phyloP scores from a whole-genome alignment of 331 rosid genomes.

The Malus hybrid region DNA sequence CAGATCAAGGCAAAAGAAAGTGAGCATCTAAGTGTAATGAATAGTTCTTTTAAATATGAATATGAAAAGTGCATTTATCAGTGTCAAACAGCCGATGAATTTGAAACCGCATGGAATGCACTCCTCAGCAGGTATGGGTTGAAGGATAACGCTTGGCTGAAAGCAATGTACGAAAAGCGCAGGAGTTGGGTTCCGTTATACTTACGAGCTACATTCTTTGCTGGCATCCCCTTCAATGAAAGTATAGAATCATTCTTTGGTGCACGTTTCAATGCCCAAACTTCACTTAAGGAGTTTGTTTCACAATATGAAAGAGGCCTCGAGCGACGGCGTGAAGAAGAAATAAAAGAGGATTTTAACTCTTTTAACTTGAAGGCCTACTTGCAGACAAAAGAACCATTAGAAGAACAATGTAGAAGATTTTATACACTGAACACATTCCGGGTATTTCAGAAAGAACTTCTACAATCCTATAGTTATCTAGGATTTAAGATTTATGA shows the following conservation, averaged over 20 bases:
- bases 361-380: constrained; percentile 61
- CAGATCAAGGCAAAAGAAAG: constrained; percentile 75
- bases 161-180: constrained; percentile 78
- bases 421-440: constrained; percentile 69
- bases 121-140: constrained; percentile 66
- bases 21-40: constrained; percentile 53
- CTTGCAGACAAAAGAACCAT: constrained; percentile 88
- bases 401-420: constrained; percentile 85
- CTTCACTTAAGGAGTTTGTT: constrained; percentile 66
- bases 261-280: constrained; percentile 59
- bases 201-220: constrained; percentile 66
- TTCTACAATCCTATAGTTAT: constrained; percentile 75
- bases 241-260: constrained; percentile 75
- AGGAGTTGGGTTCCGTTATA: constrained; percentile 81
- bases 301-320: constrained; percentile 74
- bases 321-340: constrained; percentile 84
- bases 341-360: constrained; percentile 76
- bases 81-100: constrained; percentile 69
- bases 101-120: constrained; percentile 66
- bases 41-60: constrained; percentile 51
- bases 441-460: constrained; percentile 87
- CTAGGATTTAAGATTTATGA: constrained; percentile 85
- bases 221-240: constrained; percentile 76
- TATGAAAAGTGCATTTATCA: constrained; percentile 75
- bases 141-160: constrained; percentile 69